A percentile compares a stretch with the other conserved stretches of the same genome.
Conservation (phyloP, 2,329 filamentous ascomycete genomes). For the Colletotrichum chrysophilum region DNA sequence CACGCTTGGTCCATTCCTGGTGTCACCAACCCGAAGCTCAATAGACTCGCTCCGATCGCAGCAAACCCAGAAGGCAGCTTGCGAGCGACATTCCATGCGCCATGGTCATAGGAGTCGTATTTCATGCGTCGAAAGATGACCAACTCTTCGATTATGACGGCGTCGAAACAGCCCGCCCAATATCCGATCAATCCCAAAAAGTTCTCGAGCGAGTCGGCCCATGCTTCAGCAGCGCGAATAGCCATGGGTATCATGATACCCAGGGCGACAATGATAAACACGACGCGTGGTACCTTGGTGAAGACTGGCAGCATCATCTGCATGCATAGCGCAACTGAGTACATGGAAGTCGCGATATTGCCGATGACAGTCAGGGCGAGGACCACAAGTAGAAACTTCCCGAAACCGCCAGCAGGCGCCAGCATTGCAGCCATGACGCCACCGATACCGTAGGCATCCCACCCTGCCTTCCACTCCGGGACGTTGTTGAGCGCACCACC, state of each 20-base stretch:
- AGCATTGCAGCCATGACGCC: constrained; percentile 37
- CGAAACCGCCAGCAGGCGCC: constrained; percentile 32
- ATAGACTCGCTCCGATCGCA: constrained; percentile 46
- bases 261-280: constrained; percentile 44
- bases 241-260: constrained; percentile 46
- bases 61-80: constrained; percentile 47
- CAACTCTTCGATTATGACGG: constrained; percentile 45
- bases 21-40: constrained; percentile 46
- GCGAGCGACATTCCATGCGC: constrained; percentile 47
- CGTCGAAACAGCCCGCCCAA: constrained; percentile 49
- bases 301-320: constrained; percentile 43
- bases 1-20: constrained; percentile 48
- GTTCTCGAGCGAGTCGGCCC: constrained; percentile 46
- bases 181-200: constrained; percentile 51
- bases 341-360: constrained; percentile 41
- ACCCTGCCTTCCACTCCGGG: constrained; percentile 32
- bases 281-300: constrained; percentile 41
- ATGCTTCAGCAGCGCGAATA: constrained; percentile 42
- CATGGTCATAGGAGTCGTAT: constrained; percentile 45
- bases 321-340: constrained; percentile 41
- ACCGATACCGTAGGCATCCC: constrained; percentile 33
- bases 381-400: constrained; percentile 41
- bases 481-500: constrained; percentile 35
- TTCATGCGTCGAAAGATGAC: constrained; percentile 46
- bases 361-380: constrained; percentile 43